Conservation (phyloP, 2,329 filamentous ascomycete genomes). For the Gyromitra esculenta region DNA sequence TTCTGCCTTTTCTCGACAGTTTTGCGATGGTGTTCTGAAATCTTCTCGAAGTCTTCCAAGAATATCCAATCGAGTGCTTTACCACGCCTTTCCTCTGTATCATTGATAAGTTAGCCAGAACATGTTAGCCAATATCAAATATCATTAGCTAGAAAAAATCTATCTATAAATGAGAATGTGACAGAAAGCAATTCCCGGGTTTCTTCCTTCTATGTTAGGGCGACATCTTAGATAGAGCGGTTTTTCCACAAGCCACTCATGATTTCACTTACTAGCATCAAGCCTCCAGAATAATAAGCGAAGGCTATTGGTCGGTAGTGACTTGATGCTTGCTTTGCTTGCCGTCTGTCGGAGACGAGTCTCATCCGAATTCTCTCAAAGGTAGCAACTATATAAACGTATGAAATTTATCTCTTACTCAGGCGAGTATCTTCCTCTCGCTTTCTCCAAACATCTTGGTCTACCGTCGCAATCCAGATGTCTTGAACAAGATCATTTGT, state of each 20-base stretch:
- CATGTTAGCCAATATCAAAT: no score
- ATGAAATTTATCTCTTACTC: neutral
- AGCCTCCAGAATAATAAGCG: neutral
- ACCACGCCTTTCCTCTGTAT: neutral
- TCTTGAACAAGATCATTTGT: neutral
- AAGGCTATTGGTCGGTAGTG: neutral
- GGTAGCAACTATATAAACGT: neutral
- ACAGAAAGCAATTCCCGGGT: neutral
- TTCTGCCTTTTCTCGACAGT: slow-evolving; percentile 9
- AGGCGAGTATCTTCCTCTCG: neutral
- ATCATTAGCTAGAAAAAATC: neutral
- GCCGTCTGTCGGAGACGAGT: neutral
- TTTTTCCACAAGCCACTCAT: no score
- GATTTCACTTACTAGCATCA: no score
- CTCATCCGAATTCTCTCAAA: neutral
- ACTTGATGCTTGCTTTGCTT: neutral
- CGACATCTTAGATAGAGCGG: neutral
- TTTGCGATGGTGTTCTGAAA: neutral
- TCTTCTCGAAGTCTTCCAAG: slow-evolving; percentile 6
- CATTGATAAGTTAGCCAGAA: neutral
- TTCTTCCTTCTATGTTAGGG: neutral
- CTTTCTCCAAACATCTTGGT: slow-evolving; percentile 5
- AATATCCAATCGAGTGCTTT: slow-evolving; percentile 12
- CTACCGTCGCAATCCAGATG: slow-evolving; percentile 8
- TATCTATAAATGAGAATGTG: neutral